Base-by-base conservation (phyloP, 176 grass and related monocot species). In the Saccharum officinarum region DNA sequence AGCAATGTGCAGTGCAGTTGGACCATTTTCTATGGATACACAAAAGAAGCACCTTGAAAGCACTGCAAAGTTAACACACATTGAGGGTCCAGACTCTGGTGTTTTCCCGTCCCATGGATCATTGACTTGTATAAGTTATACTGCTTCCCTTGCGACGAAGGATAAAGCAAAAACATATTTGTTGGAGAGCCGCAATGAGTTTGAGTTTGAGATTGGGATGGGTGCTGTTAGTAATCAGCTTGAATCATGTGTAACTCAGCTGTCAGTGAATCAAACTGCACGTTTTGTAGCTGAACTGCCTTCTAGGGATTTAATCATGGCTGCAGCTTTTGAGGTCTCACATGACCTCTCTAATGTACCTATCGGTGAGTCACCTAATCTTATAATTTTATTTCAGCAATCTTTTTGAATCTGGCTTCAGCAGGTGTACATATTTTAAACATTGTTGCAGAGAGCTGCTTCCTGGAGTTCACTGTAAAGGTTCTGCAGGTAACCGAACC, bases 401-500 rank as follows among this genome's bases (percentile, higher is more conserved):
- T 44, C 40, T 72, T 72, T 45, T 47, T 73, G 12, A 47, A 73
- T 16, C 42, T 30, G n/a, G 41, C 41, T 73, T 44, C 57, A 57
- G 13, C 33, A 22, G 10, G 62, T 92, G 25, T 69, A 15, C 31
- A 74, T 82, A 41, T 76, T 86, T 81, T 88, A 34, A 66, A 70
- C 52, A 86, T 80, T 77, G 20, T 66, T 88, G 60, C 82, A 98
- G 91, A 89, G 36, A 95, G 73, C 77, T 94, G 88, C 37, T 75
- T 84, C 20, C 78, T 98, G 86, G 97, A 95, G 88, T 95, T 90
- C 77, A 80, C 25, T 64, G 76, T 95, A 70, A 95, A 95, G 86
- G 73, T 95, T 66, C 89, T 95, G 84, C 85, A 81, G 50, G 86
- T 98, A 84, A 81, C 91, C 65, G 88, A 95, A 71, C 93, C 93